A percentile compares a stretch with the other conserved stretches of the same genome.
Conservation (phyloP, 768 basidiomycete species). For the Phylloporus sp. region DNA sequence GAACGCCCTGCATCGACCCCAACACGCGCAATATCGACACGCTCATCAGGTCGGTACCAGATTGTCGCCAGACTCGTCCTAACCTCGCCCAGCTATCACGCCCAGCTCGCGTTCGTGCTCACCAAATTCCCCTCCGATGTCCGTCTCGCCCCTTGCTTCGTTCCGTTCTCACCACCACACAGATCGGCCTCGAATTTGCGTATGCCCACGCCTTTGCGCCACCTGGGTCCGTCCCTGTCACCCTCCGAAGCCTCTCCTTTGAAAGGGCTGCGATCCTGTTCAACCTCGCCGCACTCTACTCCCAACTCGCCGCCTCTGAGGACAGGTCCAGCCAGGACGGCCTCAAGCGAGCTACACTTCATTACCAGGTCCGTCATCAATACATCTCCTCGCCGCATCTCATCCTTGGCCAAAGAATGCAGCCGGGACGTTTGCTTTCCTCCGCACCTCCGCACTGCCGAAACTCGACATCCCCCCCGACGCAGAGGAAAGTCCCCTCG, state of each 20-base stretch:
- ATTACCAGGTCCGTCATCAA: conserved; percentile 55
- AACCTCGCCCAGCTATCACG: conserved; percentile 66
- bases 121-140: conserved; percentile 84
- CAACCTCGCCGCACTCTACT: conserved; percentile 85
- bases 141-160: conserved; percentile 17
- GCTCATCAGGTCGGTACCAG: conserved; percentile 51
- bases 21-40: conserved; percentile 50
- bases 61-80: neutral
- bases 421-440: conserved; percentile 65
- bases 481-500: conserved; percentile 53
- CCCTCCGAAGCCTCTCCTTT: conserved; percentile 70
- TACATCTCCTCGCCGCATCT: conserved; percentile 12
- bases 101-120: conserved; percentile 78
- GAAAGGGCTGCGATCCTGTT: conserved; percentile 77
- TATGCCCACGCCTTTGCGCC: conserved; percentile 68
- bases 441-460: conserved; percentile 50
- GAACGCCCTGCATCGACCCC: conserved; percentile 53
- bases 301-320: conserved; percentile 67
- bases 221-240: conserved; percentile 49
- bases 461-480: conserved; percentile 44
- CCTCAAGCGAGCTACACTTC: conserved; percentile 68
- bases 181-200: conserved; percentile 70
- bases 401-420: conserved; percentile 44
- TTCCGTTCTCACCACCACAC: conserved; percentile 10
- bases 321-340: conserved; percentile 73